Evolutionary conservation across 169 alveolate genomes (phyloP).

Genomic region (Plasmodium fragile): DNA sequence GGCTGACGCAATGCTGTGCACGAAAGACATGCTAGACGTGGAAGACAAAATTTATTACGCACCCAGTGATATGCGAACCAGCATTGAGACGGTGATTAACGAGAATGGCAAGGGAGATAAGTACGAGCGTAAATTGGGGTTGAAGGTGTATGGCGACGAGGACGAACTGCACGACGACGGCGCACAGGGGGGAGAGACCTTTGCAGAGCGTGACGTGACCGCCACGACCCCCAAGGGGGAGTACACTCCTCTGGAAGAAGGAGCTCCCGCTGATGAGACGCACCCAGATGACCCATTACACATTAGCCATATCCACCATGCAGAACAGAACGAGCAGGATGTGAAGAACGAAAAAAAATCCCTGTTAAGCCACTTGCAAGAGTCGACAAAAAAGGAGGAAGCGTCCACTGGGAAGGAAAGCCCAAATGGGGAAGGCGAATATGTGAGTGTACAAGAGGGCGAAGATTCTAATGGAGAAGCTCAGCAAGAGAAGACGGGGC

Average conservation of each 20-base stretch:
- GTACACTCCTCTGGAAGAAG: background rate
- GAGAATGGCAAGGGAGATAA: slow-evolving; percentile 4
- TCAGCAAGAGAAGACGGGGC: background rate
- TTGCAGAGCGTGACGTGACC: background rate
- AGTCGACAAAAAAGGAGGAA: background rate
- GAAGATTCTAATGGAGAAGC: background rate
- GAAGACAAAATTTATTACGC: slow-evolving; percentile 47
- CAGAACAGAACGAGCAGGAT: background rate
- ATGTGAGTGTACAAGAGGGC: background rate
- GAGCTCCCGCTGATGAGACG: background rate
- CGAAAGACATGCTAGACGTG: background rate
- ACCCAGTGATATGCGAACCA: slow-evolving; percentile 42
- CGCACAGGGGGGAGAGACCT: background rate
- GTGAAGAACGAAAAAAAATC: background rate
- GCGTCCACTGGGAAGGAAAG: background rate
- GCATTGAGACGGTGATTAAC: slow-evolving; percentile 27
- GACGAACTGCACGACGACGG: background rate
- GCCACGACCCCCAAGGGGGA: background rate
- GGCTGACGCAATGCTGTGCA: background rate
- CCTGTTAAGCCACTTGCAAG: background rate
- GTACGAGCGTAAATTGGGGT: background rate
- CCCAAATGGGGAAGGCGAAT: background rate
- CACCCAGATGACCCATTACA: background rate
- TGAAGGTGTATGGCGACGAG: background rate
- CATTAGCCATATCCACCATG: background rate